Evolutionary conservation across 768 basidiomycete species (phyloP), one percentile per base, ranked within the genome.

Genomic region (Clitopilus hobsonii): DNA sequence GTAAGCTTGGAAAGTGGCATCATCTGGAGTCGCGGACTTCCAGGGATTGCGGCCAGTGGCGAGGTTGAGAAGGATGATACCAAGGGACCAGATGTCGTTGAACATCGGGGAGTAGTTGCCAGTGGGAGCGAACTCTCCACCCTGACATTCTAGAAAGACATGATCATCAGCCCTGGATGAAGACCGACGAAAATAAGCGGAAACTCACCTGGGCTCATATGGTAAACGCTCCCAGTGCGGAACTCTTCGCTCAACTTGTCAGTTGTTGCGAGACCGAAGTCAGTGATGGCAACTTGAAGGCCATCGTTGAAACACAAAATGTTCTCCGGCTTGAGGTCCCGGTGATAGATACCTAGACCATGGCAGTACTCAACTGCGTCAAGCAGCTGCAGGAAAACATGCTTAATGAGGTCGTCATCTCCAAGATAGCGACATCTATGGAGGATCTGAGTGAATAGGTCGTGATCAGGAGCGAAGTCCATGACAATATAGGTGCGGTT

Each of bases 281-380:
- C 96, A 29, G 94, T 95, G 59, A 98, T 82, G 52, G 91, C 86
- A 52, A 97, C 82, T 51, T 82, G 79, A 60, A 80, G 75, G 49
- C 94, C 94, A 59, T 80, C 71, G 68, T 87, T 80, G 74, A 87
- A 89, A 69, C 93, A 95, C 47, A 98, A 76, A 55, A 97, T 84
- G 68, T 92, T 97, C 75, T 99, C 96, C 5, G 96, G 96, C 77
- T 98, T 99, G 66, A 99, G 75, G 69, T 98, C 96, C 41, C 96
- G 90, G 69, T 98, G 96, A 74, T 91, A 96, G 64, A 99, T 93
- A 48, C 91, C 91, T 48, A 90, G 76, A 18, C 82, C 82, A 70
- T 99, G 96, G 69, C 93, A 94, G 71, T 94, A 89, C 63, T 93
- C 88, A 65, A 98, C 90, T 5, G 93, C 91, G 63, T 96, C 93